These are phyloP conservation scores for Leccinum aurantiacum DNA, from an alignment of 768 basidiomycete genomes.

Conservation along the genomic window DNA sequence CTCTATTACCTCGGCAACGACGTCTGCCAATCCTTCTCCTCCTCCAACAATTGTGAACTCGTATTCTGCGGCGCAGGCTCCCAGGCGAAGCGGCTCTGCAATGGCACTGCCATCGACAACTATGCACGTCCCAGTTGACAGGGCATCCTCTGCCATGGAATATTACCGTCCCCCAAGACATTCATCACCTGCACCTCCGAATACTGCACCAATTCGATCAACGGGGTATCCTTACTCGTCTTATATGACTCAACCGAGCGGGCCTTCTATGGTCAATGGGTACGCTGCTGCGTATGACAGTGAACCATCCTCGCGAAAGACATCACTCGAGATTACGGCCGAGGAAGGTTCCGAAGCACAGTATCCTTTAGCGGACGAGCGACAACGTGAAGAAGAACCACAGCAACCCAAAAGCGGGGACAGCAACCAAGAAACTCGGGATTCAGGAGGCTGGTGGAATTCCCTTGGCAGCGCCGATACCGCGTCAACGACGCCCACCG, in stretches of 20 bases:
- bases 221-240: slow-evolving; percentile 28
- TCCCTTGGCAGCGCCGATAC: slow-evolving; percentile 41
- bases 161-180: slow-evolving; percentile 53
- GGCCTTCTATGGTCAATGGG: slow-evolving; percentile 36
- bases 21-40: slow-evolving; percentile 76
- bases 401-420: slow-evolving; percentile 20
- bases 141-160: slow-evolving; percentile 79
- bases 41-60: slow-evolving; percentile 53
- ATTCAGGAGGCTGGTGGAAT: slow-evolving; percentile 63
- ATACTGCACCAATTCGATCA: slow-evolving; percentile 53
- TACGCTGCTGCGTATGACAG: slow-evolving; percentile 37
- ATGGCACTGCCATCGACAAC: slow-evolving; percentile 54
- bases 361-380: slow-evolving; percentile 1
- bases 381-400: slow-evolving; percentile 5
- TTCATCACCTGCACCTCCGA: slow-evolving; percentile 53
- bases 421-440: slow-evolving; percentile 37
- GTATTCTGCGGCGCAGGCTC: slow-evolving; percentile 39
- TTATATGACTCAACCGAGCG: slow-evolving; percentile 26
- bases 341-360: slow-evolving; percentile 26
- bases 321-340: slow-evolving; percentile 31
- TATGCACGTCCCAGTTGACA: slow-evolving; percentile 56
- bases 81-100: slow-evolving; percentile 67
- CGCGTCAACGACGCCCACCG: slow-evolving; percentile 69
- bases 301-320: slow-evolving; percentile 28
- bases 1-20: slow-evolving; percentile 80